Evolutionary conservation across 768 basidiomycete genomes (phyloP).

Genomic region (Imleria badia): DNA sequence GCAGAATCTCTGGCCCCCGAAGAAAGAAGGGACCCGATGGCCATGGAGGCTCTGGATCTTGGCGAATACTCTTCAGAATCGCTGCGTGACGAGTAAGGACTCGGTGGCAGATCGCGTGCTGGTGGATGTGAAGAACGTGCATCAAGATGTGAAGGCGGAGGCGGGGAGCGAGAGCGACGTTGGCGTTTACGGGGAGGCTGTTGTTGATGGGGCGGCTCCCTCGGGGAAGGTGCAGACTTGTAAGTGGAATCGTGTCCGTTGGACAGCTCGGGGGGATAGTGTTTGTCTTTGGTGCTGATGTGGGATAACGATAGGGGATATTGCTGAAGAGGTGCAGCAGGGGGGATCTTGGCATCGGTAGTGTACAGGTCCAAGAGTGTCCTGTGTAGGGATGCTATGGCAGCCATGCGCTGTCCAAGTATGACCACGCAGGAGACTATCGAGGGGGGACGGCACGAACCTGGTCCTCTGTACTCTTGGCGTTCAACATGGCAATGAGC

Average conservation of each 20-base stretch:
- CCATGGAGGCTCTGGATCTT: constrained; percentile 72
- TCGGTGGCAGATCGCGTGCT: constrained; percentile 61
- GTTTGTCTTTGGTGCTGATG: constrained; percentile 24
- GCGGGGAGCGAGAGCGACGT: constrained; percentile 60
- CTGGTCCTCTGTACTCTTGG: constrained; percentile 93
- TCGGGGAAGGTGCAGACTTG: constrained; percentile 10
- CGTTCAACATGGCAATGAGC: constrained; percentile 86
- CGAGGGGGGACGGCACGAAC: constrained; percentile 40
- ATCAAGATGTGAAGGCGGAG: constrained; percentile 38
- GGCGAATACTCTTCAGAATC: constrained; percentile 71
- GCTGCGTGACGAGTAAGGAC: constrained; percentile 70
- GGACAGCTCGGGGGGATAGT: constrained; percentile 14
- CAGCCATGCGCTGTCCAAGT: constrained; percentile 59
- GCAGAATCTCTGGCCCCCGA: constrained; percentile 36
- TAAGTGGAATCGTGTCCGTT: constrained; percentile 16
- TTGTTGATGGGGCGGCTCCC: constrained; percentile 34
- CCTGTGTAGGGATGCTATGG: constrained; percentile 66
- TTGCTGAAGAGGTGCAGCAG: constrained; percentile 24
- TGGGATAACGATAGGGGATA: constrained; percentile 42
- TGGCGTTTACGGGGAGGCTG: constrained; percentile 61
- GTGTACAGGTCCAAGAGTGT: constrained; percentile 63
- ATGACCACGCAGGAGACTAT: constrained; percentile 9
- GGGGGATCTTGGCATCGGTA: constrained; percentile 31
- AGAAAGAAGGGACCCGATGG: constrained; percentile 73
- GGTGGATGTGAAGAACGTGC: constrained; percentile 32